Base-by-base conservation (phyloP, 2,329 filamentous ascomycete genomes). In the Fusarium sp. region DNA sequence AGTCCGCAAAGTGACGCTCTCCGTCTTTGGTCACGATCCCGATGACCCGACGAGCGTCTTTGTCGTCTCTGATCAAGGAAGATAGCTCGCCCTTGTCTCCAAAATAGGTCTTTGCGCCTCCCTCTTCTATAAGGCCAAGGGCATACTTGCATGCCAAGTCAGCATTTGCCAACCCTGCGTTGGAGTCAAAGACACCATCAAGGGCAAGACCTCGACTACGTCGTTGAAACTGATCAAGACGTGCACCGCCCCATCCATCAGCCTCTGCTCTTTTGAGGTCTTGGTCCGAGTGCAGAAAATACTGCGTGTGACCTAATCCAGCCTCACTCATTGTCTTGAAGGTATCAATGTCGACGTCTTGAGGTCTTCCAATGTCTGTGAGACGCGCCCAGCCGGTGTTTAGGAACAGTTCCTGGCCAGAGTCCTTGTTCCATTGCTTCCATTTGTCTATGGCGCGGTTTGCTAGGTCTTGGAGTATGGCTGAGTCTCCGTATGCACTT, bases 381-480 rank as follows among this genome's bases (percentile, higher is more conserved):
- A 60, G 34, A 4, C 57, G 57, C 2, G 29, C 56, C 56, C 56
- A 40, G 14, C 20, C 56, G 3, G 16, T 40, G 35, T 58, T 58
- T 4, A 40, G 57, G 24, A 60, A 34, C 3, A 60, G 57, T 7
- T 45, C 57, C 18, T 29, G 57, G 13, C 22, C 37, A 8, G 57
- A 60, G 2, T 31, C 24, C 22, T 60, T 60, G 37, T 60, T 42
- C 57, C 35, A 60, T 18, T 42, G 57, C 57, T 42, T 60, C 37
- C 37, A 60, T n/a, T 60, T 60, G 57, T 34, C 37, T n/a, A 60
- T 45, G 37, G 35, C 57, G 18, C 37, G 57, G 57, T 60, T 60
- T 16, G 57, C 57, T n/a, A 60, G 57, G 57, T 60, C 37, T 38
- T 60, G 35, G 1, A 60, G 37, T n/a, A 42, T 42, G n/a, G 27